phyloP scores from a whole-genome alignment of 2,329 filamentous ascomycete species.

The Monosporascus sp. region DNA sequence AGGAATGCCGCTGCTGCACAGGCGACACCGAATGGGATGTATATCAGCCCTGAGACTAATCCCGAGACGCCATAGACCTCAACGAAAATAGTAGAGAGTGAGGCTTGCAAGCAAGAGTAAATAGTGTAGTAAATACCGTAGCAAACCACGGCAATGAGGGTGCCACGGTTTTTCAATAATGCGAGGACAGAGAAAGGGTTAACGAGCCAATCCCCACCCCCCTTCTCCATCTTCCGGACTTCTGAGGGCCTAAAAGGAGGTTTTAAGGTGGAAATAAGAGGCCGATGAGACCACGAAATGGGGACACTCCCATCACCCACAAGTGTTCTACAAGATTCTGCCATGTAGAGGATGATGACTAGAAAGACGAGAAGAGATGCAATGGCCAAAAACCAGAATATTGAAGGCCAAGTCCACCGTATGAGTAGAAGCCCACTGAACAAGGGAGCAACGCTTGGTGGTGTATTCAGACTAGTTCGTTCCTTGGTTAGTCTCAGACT shows the following conservation, averaged over 20 bases:
- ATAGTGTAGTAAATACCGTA: constrained; percentile 6
- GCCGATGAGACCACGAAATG: background rate
- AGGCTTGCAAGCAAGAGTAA: constrained; percentile 10
- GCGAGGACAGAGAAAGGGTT: background rate
- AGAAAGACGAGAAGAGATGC: background rate
- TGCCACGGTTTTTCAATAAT: constrained; percentile 1
- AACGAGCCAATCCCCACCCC: background rate
- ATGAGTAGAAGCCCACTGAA: background rate
- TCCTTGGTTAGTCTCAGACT: background rate
- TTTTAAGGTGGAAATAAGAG: background rate
- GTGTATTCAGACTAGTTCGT: background rate
- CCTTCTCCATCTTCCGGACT: background rate
- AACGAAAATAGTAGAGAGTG: constrained; percentile 5
- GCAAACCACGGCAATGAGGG: background rate
- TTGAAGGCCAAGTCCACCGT: background rate
- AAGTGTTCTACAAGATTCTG: background rate
- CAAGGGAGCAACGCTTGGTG: background rate
- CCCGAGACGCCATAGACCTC: constrained; percentile 6
- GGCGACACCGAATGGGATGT: constrained; percentile 9
- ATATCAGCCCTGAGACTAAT: constrained; percentile 4
- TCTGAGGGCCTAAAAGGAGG: background rate
- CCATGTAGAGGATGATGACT: background rate
- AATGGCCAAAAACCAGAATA: background rate
- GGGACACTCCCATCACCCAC: background rate
- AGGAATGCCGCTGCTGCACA: constrained; percentile 5